phyloP scores from a whole-genome alignment of 495 filamentous ascomycete genomes.

The Lepraria neglecta region DNA sequence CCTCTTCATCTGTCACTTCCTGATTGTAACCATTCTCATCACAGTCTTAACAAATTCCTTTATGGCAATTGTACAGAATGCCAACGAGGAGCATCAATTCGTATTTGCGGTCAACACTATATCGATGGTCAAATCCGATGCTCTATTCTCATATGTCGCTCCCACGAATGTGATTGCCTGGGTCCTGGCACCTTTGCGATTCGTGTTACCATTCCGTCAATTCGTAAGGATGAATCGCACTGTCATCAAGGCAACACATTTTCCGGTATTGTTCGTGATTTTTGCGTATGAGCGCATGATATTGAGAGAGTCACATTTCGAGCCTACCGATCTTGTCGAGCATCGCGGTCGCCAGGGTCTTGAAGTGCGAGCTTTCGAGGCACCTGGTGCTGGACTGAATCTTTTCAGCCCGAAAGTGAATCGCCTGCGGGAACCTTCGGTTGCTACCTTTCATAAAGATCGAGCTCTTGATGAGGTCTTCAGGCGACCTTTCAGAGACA shows the following conservation, averaged over 20 bases:
- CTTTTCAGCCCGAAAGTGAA: conserved; percentile 59
- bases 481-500: conserved; percentile 50
- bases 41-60: conserved; percentile 90
- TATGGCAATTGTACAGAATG: conserved; percentile 87
- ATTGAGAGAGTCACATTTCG: conserved; percentile 62
- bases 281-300: conserved; percentile 78
- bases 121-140: conserved; percentile 93
- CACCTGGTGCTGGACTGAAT: conserved; percentile 41
- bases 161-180: conserved; percentile 85
- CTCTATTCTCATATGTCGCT: conserved; percentile 84
- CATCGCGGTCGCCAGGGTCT: conserved; percentile 36
- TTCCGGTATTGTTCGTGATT: conserved; percentile 76
- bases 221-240: conserved; percentile 78
- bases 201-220: conserved; percentile 65
- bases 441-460: conserved; percentile 81
- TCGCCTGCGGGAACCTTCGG: conserved; percentile 69
- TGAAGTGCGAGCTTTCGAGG: conserved; percentile 41
- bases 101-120: conserved; percentile 91
- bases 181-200: conserved; percentile 73
- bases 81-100: conserved; percentile 89
- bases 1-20: conserved; percentile 87
- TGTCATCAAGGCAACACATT: conserved; percentile 83
- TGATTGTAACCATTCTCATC: conserved; percentile 88
- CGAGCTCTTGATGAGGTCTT: conserved; percentile 91
- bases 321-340: conserved; percentile 65